phyloP scores from a whole-genome alignment of 768 basidiomycete species.

The Lactarius deliciosus region DNA sequence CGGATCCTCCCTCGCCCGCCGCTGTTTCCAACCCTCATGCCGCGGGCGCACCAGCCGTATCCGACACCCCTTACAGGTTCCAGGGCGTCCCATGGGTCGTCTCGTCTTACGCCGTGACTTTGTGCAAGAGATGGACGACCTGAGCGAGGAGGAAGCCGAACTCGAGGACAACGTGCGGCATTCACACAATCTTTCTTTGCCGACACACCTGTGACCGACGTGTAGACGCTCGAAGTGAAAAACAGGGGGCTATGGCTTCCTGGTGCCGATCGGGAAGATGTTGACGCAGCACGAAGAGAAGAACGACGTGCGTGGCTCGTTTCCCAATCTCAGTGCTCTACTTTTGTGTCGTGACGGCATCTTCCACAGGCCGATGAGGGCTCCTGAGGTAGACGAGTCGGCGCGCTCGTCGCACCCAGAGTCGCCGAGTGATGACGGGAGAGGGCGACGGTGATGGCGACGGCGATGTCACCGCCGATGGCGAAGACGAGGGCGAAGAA shows the following conservation, averaged over 20 bases:
- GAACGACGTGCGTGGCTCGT: constrained; percentile 58
- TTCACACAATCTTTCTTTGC: not conserved
- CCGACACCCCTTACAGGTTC: constrained; percentile 56
- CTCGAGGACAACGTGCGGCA: constrained; percentile 68
- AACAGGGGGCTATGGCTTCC: constrained; percentile 65
- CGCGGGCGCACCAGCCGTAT: constrained; percentile 62
- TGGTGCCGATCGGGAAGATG: constrained; percentile 71
- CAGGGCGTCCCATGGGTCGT: constrained; percentile 51
- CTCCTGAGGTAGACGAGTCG: constrained; percentile 44
- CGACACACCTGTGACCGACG: not conserved
- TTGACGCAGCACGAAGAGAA: constrained; percentile 81
- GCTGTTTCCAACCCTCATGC: constrained; percentile 63
- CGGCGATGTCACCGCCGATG: constrained; percentile 48
- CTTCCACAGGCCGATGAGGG: constrained; percentile 41
- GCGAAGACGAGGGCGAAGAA: constrained; percentile 65
- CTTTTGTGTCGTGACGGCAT: not conserved
- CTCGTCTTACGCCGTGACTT: constrained; percentile 67
- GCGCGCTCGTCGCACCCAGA: constrained; percentile 41
- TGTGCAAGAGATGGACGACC: constrained; percentile 74
- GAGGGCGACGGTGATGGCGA: constrained; percentile 34
- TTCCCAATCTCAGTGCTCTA: not conserved
- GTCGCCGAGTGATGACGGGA: constrained; percentile 40
- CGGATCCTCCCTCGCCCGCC: constrained; percentile 66
- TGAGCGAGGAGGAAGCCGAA: constrained; percentile 82
- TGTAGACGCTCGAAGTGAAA: constrained; percentile 57